phyloP scores from a whole-genome alignment of 2,329 filamentous ascomycete species.

The Periconia digitata region DNA sequence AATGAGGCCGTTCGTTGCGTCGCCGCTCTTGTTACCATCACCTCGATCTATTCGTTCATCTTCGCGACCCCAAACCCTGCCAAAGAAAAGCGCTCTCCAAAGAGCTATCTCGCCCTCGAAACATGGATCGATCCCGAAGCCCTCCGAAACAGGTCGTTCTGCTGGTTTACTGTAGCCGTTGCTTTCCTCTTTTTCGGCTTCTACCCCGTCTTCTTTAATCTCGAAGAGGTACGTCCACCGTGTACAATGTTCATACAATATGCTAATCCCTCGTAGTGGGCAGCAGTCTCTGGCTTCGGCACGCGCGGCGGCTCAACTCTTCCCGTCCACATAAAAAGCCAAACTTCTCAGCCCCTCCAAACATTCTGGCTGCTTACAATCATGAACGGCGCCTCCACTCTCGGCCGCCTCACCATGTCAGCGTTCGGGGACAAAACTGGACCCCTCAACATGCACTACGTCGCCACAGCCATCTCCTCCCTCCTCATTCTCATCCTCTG shows the following conservation, averaged over 20 bases:
- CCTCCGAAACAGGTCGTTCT: constrained; percentile 47
- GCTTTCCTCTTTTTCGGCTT: constrained; percentile 55
- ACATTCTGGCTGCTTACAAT: constrained; percentile 54
- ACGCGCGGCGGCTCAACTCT: constrained; percentile 30
- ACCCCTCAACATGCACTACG: constrained; percentile 50
- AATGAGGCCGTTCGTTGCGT: constrained; percentile 48
- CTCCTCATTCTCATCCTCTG: constrained; percentile 49
- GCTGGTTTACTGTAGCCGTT: constrained; percentile 49
- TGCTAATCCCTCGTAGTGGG: constrained; percentile 41
- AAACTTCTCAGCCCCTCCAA: constrained; percentile 40
- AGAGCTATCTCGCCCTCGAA: constrained; percentile 40
- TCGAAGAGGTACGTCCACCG: constrained; percentile 49
- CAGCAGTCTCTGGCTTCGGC: constrained; percentile 46
- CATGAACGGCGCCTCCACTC: constrained; percentile 53
- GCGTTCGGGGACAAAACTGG: constrained; percentile 49
- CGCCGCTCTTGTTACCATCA: constrained; percentile 44
- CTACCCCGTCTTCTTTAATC: constrained; percentile 56
- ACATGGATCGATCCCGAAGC: constrained; percentile 51
- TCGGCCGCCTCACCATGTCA: constrained; percentile 50
- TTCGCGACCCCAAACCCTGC: constrained; percentile 48
- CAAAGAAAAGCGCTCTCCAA: constrained; percentile 41
- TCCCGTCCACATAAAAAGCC: constrained; percentile 4
- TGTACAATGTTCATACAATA: neutral
- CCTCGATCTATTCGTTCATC: constrained; percentile 46
- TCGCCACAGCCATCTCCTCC: constrained; percentile 45